Evolutionary conservation across 305 asterid genomes (phyloP).

Genomic region (Rubia balearica): DNA sequence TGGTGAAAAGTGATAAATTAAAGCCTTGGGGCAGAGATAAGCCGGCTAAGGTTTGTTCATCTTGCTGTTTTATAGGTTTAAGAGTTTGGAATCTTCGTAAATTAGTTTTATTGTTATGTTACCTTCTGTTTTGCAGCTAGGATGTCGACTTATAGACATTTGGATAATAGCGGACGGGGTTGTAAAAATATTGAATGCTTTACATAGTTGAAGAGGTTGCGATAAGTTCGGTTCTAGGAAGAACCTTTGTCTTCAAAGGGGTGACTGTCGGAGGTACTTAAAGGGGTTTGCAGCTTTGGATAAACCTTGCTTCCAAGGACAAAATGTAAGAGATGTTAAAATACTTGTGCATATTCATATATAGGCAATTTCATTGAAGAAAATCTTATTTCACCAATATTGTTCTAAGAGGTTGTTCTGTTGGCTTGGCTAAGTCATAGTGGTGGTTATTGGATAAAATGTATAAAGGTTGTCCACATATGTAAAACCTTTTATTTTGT

Average conservation of each 20-base stretch:
- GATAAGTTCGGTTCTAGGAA: too few species aligned
- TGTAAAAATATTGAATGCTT: too few species aligned
- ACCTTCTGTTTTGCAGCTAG: conserved; percentile 48
- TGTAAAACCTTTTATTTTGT: too few species aligned
- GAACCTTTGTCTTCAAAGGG: too few species aligned
- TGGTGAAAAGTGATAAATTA: conserved; percentile 61
- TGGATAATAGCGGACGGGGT: too few species aligned
- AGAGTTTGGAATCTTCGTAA: conserved; percentile 23
- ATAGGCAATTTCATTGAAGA: neutral
- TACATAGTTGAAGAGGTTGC: too few species aligned
- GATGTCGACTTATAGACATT: too few species aligned
- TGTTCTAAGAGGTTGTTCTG: conserved; percentile 1
- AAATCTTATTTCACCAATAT: neutral
- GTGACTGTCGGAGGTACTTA: conserved; percentile 58
- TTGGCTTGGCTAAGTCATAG: too few species aligned
- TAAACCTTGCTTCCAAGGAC: conserved; percentile 77
- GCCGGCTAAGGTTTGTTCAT: conserved; percentile 77
- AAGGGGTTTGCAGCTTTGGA: conserved; percentile 80
- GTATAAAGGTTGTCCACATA: too few species aligned
- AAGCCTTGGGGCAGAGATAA: conserved; percentile 72
- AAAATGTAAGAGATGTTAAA: conserved; percentile 49
- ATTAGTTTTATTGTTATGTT: conserved; percentile 14
- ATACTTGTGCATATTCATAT: neutral
- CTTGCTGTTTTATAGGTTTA: conserved; percentile 5
- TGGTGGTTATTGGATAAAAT: too few species aligned